phyloP scores from a whole-genome alignment of 2,329 filamentous ascomycete genomes.

The Microcera coccophila region DNA sequence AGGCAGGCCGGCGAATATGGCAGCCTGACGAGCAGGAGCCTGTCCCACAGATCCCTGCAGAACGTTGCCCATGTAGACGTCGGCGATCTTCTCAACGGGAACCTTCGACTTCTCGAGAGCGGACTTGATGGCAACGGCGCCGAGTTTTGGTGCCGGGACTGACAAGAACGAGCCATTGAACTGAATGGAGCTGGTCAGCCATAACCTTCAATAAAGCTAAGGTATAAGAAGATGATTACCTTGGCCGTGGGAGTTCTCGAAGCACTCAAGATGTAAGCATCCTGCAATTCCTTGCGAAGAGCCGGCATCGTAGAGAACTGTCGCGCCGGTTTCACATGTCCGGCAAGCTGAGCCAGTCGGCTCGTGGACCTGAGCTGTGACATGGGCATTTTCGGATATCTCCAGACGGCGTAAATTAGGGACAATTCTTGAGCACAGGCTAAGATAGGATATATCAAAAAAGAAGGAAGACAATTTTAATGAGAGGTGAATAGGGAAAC shows the following conservation, averaged over 20 bases:
- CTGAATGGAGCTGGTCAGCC: slow-evolving; percentile 40
- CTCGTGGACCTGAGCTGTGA: slow-evolving; percentile 34
- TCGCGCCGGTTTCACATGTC: slow-evolving; percentile 41
- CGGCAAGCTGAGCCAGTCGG: slow-evolving; percentile 34
- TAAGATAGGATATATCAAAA: slow-evolving; percentile 3
- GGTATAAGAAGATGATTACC: slow-evolving; percentile 42
- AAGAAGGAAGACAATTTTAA: not conserved
- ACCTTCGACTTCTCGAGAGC: slow-evolving; percentile 83
- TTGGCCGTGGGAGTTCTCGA: slow-evolving; percentile 86
- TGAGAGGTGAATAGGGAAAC: not conserved
- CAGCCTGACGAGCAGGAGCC: slow-evolving; percentile 85
- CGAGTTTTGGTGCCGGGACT: slow-evolving; percentile 82
- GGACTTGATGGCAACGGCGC: slow-evolving; percentile 85
- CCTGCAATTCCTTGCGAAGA: slow-evolving; percentile 67
- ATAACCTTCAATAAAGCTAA: not conserved
- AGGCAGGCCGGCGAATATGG: slow-evolving; percentile 81
- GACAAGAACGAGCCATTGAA: slow-evolving; percentile 90
- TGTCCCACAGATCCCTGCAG: slow-evolving; percentile 81
- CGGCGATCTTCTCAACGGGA: slow-evolving; percentile 73
- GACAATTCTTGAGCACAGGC: slow-evolving; percentile 1
- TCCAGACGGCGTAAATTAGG: slow-evolving; percentile 1
- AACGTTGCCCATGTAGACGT: slow-evolving; percentile 98
- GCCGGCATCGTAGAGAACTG: slow-evolving; percentile 44
- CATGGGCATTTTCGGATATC: slow-evolving; percentile 26
- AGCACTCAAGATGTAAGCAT: slow-evolving; percentile 91